These are phyloP conservation scores for Stephania yunnanensis DNA, from an alignment of 164 flowering plant species.

Conservation along the genomic window DNA sequence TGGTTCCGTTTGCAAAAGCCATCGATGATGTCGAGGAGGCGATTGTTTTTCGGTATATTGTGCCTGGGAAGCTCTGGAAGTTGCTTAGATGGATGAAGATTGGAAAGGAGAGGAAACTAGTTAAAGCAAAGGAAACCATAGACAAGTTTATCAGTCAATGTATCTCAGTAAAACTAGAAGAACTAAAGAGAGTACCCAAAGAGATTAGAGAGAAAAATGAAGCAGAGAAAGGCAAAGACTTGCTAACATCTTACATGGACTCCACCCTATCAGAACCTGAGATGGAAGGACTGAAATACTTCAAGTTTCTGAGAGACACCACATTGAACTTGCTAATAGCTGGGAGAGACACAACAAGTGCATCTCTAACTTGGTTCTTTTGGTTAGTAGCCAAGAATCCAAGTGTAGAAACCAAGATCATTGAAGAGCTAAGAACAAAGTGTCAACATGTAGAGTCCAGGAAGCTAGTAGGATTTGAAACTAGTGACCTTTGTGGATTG, in stretches of 20 bases:
- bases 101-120: constrained; percentile 3
- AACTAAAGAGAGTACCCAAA: neutral
- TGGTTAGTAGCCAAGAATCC: constrained; percentile 41
- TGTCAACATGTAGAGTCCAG: neutral
- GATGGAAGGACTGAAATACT: constrained; percentile 5
- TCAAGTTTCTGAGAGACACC: constrained; percentile 42
- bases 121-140: constrained; percentile 20
- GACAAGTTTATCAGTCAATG: constrained; percentile 21
- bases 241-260: constrained; percentile 19
- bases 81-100: neutral
- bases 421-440: constrained; percentile 29
- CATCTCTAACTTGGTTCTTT: constrained; percentile 56
- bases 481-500: constrained; percentile 13
- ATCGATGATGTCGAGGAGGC: constrained; percentile 1
- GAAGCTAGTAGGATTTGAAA: neutral
- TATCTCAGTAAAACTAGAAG: constrained; percentile 21
- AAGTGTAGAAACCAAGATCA: constrained; percentile 28
- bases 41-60: neutral
- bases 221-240: constrained; percentile 9
- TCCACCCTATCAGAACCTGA: neutral
- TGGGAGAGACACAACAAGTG: constrained; percentile 42
- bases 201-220: neutral
- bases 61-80: neutral
- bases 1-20: constrained; percentile 1
- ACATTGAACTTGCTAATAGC: constrained; percentile 41